Conservation (phyloP, 495 filamentous ascomycete species). For the Penicillium atrosanguineum region DNA sequence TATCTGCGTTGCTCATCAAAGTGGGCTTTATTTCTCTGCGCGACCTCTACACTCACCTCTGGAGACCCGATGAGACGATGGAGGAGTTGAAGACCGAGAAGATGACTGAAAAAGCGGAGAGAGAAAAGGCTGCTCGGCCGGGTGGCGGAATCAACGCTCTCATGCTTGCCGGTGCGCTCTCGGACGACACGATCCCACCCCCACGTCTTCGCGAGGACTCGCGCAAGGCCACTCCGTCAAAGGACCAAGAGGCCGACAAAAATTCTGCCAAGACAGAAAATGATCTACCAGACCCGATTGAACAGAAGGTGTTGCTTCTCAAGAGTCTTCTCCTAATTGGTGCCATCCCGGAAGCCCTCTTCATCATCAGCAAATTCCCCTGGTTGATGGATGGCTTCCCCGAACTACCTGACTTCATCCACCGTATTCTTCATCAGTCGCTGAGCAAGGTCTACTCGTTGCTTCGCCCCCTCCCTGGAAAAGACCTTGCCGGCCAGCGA, state of each 20-base stretch:
- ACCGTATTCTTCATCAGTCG: conserved; percentile 79
- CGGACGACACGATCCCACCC: conserved; percentile 71
- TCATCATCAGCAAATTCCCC: conserved; percentile 85
- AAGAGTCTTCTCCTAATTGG: conserved; percentile 86
- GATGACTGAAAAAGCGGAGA: conserved; percentile 75
- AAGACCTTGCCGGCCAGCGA: conserved; percentile 45
- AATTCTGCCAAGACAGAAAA: conserved; percentile 49
- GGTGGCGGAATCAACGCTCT: conserved; percentile 77
- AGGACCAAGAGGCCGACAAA: conserved; percentile 51
- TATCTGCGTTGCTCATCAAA: conserved; percentile 90
- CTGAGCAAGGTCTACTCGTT: conserved; percentile 65
- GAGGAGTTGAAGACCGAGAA: conserved; percentile 60
- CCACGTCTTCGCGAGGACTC: conserved; percentile 46
- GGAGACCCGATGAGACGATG: conserved; percentile 83
- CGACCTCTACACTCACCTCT: conserved; percentile 90
- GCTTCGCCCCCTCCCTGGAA: conserved; percentile 44
- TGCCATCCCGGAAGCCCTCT: conserved; percentile 88
- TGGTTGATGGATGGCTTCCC: conserved; percentile 84
- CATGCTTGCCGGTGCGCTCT: conserved; percentile 80
- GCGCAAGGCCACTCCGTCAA: conserved; percentile 43
- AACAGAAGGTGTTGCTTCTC: conserved; percentile 84
- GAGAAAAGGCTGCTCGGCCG: conserved; percentile 62
- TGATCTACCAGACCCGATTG: conserved; percentile 72
- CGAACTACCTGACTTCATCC: conserved; percentile 72
- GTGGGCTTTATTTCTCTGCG: conserved; percentile 94